phyloP scores from a whole-genome alignment of 352 stramenopile genomes.

The Pythium dissimile region DNA sequence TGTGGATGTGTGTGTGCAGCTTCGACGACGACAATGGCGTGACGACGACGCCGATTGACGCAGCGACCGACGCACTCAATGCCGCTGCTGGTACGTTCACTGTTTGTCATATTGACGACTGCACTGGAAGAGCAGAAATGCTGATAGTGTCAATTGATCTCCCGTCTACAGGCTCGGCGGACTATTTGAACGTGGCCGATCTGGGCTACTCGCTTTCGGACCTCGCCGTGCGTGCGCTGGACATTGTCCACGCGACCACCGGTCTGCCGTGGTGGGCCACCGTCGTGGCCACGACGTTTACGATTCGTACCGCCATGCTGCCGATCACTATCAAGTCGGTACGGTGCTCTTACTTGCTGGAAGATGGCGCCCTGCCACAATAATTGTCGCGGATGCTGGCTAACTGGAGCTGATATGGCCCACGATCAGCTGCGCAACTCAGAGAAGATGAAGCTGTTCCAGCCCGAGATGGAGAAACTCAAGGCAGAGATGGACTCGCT shows the following conservation, averaged over 20 bases:
- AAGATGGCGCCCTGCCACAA: no score
- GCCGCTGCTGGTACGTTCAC: slow-evolving; percentile 31
- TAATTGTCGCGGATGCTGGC: no score
- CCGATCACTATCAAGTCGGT: slow-evolving; percentile 80
- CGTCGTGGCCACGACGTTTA: slow-evolving; percentile 79
- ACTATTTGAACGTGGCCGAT: slow-evolving; percentile 54
- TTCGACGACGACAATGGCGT: slow-evolving; percentile 44
- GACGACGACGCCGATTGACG: slow-evolving; percentile 34
- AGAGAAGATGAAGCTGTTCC: slow-evolving; percentile 79
- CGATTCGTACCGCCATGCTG: slow-evolving; percentile 66
- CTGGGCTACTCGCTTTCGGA: slow-evolving; percentile 71
- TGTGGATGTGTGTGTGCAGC: slow-evolving; percentile 26
- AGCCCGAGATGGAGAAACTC: slow-evolving; percentile 84
- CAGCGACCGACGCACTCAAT: slow-evolving; percentile 44
- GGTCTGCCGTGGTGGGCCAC: slow-evolving; percentile 88
- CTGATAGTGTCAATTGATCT: no score
- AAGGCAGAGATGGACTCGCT: slow-evolving; percentile 60
- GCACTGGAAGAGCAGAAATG: no score
- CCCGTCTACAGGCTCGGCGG: slow-evolving; percentile 38
- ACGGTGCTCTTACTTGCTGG: slow-evolving; percentile 16
- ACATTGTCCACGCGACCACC: slow-evolving; percentile 72
- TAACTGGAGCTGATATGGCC: not conserved
- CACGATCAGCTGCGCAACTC: slow-evolving; percentile 70
- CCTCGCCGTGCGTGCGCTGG: slow-evolving; percentile 68
- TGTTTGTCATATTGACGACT: no score